Evolutionary conservation across 768 basidiomycete genomes (phyloP), one percentile per base, ranked within the genome.

Genomic region (Pisolithus marmoratus): DNA sequence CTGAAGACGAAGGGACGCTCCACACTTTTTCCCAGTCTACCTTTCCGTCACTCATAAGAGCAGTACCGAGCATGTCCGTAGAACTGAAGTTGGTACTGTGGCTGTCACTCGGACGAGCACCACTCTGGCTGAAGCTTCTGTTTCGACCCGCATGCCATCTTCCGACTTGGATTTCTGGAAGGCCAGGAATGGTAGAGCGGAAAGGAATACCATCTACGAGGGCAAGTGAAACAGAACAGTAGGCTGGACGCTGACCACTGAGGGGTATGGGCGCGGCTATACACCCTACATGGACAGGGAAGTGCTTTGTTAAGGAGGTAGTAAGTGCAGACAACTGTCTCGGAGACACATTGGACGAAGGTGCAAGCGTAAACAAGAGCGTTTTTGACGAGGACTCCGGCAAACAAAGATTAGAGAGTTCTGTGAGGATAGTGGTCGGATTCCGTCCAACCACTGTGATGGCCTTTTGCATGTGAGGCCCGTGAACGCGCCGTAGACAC

Each of bases 141-240:
- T 57, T 70, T 71, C 58, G 75, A 71, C 53, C 78, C 17, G 84
- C 75, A 61, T 86, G 84, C 84, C 84, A 84, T 43, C 86, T 73
- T 26, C 88, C 88, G 12, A 90, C 86, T 59, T 85, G 83, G 2
- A 76, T 65, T 15, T 78, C 70, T n/a, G 70, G 65, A 44, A 71
- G 71, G 11, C 88, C 87, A 1, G 78, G 76, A 49, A 89, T 77
- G 1, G 73, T 74, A 8, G 86, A 87, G n/a, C 76, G 74, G 59
- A 89, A 89, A 1, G 77, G 67, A 1, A 72, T 67, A 11, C 76
- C 76, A 8, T 61, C 48, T 0, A 65, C 53, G 2, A 71, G 57
- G 48, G 81, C 73, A 48, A 85, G 79, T 1, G 81, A 84, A 8
- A 87, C 60, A 22, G 84, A 81, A 58, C 85, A 87, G 1, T 77